Evolutionary conservation across 345 rosid species (phyloP).

Genomic region (Euphorbia tirucalli): DNA sequence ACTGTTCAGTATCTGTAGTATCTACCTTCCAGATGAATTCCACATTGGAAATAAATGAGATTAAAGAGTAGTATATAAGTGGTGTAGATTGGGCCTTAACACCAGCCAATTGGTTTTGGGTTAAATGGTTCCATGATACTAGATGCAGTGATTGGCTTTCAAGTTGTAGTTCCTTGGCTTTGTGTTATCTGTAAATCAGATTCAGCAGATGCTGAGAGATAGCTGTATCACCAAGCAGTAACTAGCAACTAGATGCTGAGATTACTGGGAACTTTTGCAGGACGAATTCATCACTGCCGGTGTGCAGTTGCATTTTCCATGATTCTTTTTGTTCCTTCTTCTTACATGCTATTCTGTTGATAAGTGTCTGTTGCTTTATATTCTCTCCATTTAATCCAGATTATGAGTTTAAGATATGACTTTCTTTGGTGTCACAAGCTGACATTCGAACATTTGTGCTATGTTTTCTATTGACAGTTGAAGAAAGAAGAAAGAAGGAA

Average conservation of each 20-base stretch:
- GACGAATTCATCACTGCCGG: background rate
- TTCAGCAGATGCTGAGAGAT: too few relatives aligned
- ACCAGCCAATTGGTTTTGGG: too few relatives aligned
- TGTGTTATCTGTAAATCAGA: background rate
- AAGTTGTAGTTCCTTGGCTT: background rate
- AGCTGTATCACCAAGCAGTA: background rate
- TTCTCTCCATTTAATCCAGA: background rate
- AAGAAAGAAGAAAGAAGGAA: constrained; percentile 73
- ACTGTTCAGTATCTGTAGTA: background rate
- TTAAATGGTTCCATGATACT: too few relatives aligned
- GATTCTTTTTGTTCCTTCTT: background rate
- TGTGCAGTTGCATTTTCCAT: background rate
- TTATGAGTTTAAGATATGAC: background rate
- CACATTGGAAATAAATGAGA: too few relatives aligned
- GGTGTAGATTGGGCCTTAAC: too few relatives aligned
- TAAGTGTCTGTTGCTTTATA: background rate
- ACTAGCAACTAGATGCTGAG: background rate
- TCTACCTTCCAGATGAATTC: too few relatives aligned
- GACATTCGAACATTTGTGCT: background rate
- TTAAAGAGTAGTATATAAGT: too few relatives aligned
- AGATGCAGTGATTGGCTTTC: background rate
- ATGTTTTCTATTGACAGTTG: constrained; percentile 47
- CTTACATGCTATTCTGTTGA: background rate
- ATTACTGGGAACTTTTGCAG: background rate
- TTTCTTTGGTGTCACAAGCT: background rate